Evolutionary conservation across 2,329 filamentous ascomycete genomes (phyloP).

Genomic region (Xylariaceae sp.): DNA sequence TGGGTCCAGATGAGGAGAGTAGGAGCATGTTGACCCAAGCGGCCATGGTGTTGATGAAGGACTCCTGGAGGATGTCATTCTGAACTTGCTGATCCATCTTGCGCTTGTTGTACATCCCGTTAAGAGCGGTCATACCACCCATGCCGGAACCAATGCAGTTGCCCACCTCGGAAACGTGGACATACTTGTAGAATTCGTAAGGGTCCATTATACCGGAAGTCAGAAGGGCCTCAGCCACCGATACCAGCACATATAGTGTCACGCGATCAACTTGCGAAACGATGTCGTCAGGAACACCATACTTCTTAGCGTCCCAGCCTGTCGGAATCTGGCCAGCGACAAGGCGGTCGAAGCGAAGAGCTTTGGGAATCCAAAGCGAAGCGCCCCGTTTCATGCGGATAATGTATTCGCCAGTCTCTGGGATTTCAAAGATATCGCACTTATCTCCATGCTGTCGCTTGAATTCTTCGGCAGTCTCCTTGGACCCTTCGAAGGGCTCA

Average conservation of each 20-base stretch:
- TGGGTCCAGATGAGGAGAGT: constrained; percentile 92
- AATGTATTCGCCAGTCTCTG: constrained; percentile 89
- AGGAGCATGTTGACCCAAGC: constrained; percentile 99
- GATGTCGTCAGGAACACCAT: constrained; percentile 96
- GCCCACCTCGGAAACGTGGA: constrained; percentile 94
- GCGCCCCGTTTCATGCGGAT: constrained; percentile 95
- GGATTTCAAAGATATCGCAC: constrained; percentile 94
- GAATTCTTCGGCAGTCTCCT: constrained; percentile 97
- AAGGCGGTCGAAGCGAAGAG: constrained; percentile 91
- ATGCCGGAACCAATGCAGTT: constrained; percentile 99
- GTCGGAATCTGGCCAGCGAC: constrained; percentile 96
- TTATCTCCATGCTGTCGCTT: constrained; percentile 96
- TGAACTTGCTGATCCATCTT: constrained; percentile 96
- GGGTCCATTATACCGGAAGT: constrained; percentile 95
- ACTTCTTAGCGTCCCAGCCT: constrained; percentile 94
- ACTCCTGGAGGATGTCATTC: constrained; percentile 98
- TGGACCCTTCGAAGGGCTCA: constrained; percentile 93
- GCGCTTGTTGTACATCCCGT: constrained; percentile 97
- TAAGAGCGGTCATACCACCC: constrained; percentile 85
- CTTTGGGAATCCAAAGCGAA: constrained; percentile 92
- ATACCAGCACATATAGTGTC: constrained; percentile 90
- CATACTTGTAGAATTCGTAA: constrained; percentile 99
- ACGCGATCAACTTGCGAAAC: constrained; percentile 96
- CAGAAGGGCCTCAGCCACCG: constrained; percentile 85
- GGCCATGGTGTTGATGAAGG: constrained; percentile 99